phyloP scores from a whole-genome alignment of 805 yeast species.

The Yamadazyma philogaea region DNA sequence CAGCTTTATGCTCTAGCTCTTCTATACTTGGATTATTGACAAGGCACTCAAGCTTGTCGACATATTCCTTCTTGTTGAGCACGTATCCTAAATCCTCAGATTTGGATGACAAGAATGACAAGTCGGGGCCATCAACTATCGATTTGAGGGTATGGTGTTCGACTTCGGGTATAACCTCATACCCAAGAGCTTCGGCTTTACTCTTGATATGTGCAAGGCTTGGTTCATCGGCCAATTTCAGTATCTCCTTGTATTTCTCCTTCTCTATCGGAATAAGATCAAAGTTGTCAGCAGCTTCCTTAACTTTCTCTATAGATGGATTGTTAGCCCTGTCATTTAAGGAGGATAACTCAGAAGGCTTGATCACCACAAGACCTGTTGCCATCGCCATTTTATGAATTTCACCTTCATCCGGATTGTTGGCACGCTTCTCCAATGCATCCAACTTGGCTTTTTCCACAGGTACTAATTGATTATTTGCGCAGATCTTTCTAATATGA shows the following conservation, averaged over 20 bases:
- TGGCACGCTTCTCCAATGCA: slow-evolving; percentile 20
- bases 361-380: slow-evolving; percentile 17
- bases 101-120: slow-evolving; percentile 18
- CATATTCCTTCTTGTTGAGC: background rate
- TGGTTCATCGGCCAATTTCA: slow-evolving; percentile 22
- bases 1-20: slow-evolving; percentile 22
- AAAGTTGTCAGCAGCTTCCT: slow-evolving; percentile 8
- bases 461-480: slow-evolving; percentile 4
- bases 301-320: slow-evolving; percentile 17
- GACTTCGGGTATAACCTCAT: slow-evolving; percentile 18
- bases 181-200: slow-evolving; percentile 19
- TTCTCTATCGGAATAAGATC: slow-evolving; percentile 11
- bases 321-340: slow-evolving; percentile 10
- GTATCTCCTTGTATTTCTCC: slow-evolving; percentile 10
- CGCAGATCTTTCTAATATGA: slow-evolving; percentile 7
- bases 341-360: slow-evolving; percentile 4
- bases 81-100: slow-evolving; percentile 15
- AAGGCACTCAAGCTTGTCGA: background rate
- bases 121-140: slow-evolving; percentile 15
- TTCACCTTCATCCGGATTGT: slow-evolving; percentile 19
- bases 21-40: slow-evolving; percentile 24
- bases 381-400: slow-evolving; percentile 15
- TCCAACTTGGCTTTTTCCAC: slow-evolving; percentile 12
- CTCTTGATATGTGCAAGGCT: slow-evolving; percentile 24
- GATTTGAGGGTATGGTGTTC: slow-evolving; percentile 19